A percentile compares a stretch with the other conserved stretches of the same genome.
phyloP scores from a whole-genome alignment of 2,329 filamentous ascomycete species.

The Nakataea oryzae region DNA sequence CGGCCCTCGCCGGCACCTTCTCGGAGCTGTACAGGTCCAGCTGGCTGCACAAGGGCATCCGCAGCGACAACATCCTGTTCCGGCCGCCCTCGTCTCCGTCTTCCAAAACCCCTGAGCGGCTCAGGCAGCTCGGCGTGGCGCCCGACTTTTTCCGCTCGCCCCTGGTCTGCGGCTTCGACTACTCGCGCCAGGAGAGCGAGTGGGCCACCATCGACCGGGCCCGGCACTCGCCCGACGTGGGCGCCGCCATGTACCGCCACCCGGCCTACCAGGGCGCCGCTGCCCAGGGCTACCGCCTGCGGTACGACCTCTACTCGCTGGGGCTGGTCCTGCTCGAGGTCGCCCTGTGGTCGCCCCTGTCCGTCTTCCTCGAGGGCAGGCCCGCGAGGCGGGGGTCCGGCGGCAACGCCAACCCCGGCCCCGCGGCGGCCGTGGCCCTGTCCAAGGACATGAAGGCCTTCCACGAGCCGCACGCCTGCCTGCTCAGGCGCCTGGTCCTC shows the following conservation, averaged over 20 bases:
- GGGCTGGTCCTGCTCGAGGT: slow-evolving; percentile 41
- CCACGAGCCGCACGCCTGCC: not conserved
- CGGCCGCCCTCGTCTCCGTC: slow-evolving; percentile 9
- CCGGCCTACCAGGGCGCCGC: slow-evolving; percentile 3
- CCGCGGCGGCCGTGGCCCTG: not conserved
- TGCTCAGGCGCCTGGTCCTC: not conserved
- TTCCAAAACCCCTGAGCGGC: not conserved
- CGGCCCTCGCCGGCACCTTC: slow-evolving; percentile 36
- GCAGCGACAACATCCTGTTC: slow-evolving; percentile 42
- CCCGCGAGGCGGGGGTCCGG: not conserved
- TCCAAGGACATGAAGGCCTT: not conserved
- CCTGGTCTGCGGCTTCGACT: slow-evolving; percentile 43
- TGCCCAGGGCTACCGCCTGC: not conserved
- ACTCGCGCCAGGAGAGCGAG: slow-evolving; percentile 26
- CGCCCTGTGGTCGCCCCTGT: slow-evolving; percentile 16
- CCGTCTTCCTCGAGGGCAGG: slow-evolving; percentile 9
- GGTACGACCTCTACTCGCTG: slow-evolving; percentile 31
- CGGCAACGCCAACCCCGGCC: not conserved
- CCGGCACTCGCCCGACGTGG: not conserved
- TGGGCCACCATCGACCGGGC: slow-evolving; percentile 2
- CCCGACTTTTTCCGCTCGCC: slow-evolving; percentile 27
- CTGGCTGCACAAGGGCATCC: slow-evolving; percentile 49
- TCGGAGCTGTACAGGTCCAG: slow-evolving; percentile 44
- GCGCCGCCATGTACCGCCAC: slow-evolving; percentile 4
- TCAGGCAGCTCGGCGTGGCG: not conserved